Conservation (phyloP, 257 asterid species). For the Buddleja alternifolia region DNA sequence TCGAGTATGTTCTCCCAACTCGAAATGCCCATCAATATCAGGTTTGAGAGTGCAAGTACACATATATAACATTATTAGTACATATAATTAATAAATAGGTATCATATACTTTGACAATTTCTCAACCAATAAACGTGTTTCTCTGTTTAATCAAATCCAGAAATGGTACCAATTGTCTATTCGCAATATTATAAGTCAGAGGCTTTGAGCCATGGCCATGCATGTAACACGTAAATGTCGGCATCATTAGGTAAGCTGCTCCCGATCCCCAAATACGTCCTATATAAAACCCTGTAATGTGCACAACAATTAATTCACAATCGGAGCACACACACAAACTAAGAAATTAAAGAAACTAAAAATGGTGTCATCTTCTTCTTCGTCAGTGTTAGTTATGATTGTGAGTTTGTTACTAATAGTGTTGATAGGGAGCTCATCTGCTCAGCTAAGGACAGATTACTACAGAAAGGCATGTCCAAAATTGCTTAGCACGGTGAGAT, state of each 20-base stretch:
- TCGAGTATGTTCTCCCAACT: no score
- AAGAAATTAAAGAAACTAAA: background rate
- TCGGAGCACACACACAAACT: no score
- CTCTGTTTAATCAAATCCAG: no score
- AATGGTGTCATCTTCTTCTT: constrained; percentile 24
- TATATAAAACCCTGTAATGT: background rate
- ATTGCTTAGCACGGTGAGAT: constrained; percentile 33
- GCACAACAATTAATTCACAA: background rate
- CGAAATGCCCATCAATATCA: no score
- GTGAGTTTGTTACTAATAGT: constrained; percentile 24
- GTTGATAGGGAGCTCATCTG: constrained; percentile 32
- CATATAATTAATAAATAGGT: no score
- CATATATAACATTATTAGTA: no score
- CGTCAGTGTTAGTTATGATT: background rate
- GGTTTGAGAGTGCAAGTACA: no score
- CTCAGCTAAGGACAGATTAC: constrained; percentile 39
- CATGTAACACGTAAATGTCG: constrained; percentile 13
- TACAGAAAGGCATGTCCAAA: constrained; percentile 51
- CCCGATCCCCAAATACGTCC: background rate
- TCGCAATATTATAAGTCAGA: no score
- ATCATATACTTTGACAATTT: no score
- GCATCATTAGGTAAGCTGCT: constrained; percentile 39
- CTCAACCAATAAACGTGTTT: no score
- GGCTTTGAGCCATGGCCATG: background rate
- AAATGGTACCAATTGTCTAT: no score